These are phyloP conservation scores for Coriolopsis trogii DNA, from an alignment of 1,284 basidiomycete genomes.

Conservation along the genomic window DNA sequence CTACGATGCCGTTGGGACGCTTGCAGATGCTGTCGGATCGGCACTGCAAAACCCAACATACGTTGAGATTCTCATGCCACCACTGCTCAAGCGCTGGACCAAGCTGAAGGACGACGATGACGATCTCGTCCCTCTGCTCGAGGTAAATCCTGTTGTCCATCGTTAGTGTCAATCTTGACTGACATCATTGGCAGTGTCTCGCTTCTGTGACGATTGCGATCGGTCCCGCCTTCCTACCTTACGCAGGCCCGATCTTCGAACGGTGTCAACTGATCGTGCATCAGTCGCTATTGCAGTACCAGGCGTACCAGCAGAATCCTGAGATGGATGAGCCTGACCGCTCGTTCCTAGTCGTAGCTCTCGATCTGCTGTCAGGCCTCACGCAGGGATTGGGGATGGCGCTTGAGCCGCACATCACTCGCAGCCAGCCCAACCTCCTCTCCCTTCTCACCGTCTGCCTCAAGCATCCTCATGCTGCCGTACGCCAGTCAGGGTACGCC, in stretches of 20 bases:
- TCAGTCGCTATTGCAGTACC: conserved; percentile 79
- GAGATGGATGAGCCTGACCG: conserved; percentile 93
- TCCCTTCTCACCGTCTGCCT: conserved; percentile 83
- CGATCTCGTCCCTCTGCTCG: conserved; percentile 92
- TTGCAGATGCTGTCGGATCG: conserved; percentile 94
- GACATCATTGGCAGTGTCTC: conserved; percentile 69
- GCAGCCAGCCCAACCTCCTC: conserved; percentile 76
- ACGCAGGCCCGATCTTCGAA: conserved; percentile 91
- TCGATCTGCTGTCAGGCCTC: conserved; percentile 94
- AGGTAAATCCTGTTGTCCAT: conserved; percentile 54
- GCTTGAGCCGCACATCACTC: conserved; percentile 72
- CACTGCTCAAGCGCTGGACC: conserved; percentile 89
- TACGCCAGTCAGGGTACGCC: conserved; percentile 96
- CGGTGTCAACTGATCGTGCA: conserved; percentile 91
- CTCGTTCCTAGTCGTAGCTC: conserved; percentile 95
- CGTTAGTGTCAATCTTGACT: conserved; percentile 10
- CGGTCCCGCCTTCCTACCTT: conserved; percentile 88
- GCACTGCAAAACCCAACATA: conserved; percentile 87
- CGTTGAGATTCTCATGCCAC: conserved; percentile 96
- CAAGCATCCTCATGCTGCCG: conserved; percentile 93
- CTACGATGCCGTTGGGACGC: conserved; percentile 97
- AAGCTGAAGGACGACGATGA: conserved; percentile 89
- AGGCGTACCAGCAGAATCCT: conserved; percentile 81
- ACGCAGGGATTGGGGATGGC: conserved; percentile 90
- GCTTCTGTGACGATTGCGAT: conserved; percentile 98